Evolutionary conservation across 495 filamentous ascomycete genomes (phyloP).

Genomic region (Penicillium parvum): DNA sequence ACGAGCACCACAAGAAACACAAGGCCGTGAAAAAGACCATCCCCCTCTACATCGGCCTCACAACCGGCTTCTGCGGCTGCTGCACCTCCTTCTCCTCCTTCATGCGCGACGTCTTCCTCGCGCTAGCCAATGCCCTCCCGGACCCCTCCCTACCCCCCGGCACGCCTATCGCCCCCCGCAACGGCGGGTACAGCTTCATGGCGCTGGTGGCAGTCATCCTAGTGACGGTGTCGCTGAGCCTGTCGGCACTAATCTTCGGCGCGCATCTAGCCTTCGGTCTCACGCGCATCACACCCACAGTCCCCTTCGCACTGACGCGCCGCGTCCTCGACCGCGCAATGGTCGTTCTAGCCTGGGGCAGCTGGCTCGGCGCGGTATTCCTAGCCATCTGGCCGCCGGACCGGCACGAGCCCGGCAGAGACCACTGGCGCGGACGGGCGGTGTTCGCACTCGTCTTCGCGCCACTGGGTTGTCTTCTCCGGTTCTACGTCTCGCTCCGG

Average conservation of each 20-base stretch:
- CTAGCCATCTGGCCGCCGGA: slow-evolving; percentile 73
- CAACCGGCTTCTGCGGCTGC: slow-evolving; percentile 91
- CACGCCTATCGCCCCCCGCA: slow-evolving; percentile 39
- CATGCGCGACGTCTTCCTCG: slow-evolving; percentile 79
- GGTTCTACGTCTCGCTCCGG: slow-evolving; percentile 62
- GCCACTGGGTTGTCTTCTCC: slow-evolving; percentile 69
- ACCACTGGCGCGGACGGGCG: slow-evolving; percentile 65
- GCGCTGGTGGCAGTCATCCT: slow-evolving; percentile 69
- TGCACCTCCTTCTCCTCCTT: slow-evolving; percentile 92
- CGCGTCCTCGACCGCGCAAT: slow-evolving; percentile 58
- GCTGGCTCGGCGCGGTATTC: slow-evolving; percentile 77
- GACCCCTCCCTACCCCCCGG: slow-evolving; percentile 34
- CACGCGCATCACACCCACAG: slow-evolving; percentile 41
- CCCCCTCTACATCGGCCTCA: slow-evolving; percentile 85
- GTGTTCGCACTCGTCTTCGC: slow-evolving; percentile 82
- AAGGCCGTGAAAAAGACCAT: slow-evolving; percentile 66
- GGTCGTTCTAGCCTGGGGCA: slow-evolving; percentile 60
- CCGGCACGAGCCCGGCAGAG: slow-evolving; percentile 28
- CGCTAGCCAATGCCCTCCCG: slow-evolving; percentile 69
- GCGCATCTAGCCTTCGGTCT: slow-evolving; percentile 73
- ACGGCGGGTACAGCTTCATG: slow-evolving; percentile 78
- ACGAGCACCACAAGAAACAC: slow-evolving; percentile 35
- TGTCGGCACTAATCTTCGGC: slow-evolving; percentile 41
- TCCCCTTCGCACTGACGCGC: slow-evolving; percentile 55
- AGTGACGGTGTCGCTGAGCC: slow-evolving; percentile 60